Base-by-base conservation (phyloP, 1,284 basidiomycete genomes). In the Entoloma clypeatum region DNA sequence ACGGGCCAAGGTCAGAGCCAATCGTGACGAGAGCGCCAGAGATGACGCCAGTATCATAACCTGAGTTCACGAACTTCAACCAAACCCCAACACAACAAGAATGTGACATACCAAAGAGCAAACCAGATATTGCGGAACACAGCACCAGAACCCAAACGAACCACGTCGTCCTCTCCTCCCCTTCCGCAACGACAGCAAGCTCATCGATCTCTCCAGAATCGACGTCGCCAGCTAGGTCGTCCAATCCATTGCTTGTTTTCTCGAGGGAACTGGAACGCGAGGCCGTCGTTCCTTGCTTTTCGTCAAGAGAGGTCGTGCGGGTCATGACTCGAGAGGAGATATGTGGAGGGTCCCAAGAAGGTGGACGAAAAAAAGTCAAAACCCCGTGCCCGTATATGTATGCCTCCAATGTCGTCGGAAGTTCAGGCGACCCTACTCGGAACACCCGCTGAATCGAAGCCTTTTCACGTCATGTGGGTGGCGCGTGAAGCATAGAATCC, bases 41-140 rank as follows among this genome's bases (percentile, higher is more conserved):
- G 24, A 89, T 83, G 11, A 87, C 83, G 27, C 86, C 86, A 2
- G 86, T 89, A 57, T 89, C 86, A 55, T 88, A 88, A 17, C 85
- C 82, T 85, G 45, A 7, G 41, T 19, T 23, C 30, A 25, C 32
- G 22, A 9, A 25, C 21, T n/a, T 40, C 14, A 47, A 19, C 17
- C 25, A 28, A 11, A 38, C 26, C 18, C 24, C 16, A 25, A 5
- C 10, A 36, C 26, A 28, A 7, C 29, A 32, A 22, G 43, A 39
- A 23, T 16, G 27, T 11, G 21, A 64, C 79, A 35, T 47, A 83
- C 86, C 86, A 50, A 90, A 90, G 7, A 88, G 69, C 30, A 89
- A 58, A 8, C 86, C 86, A n/a, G 82, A 85, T 41, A 90, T 81
- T 40, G 78, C 76, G 18, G 76, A 77, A 48, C 78, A 81, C 37